Conservation (phyloP, 345 rosid species). For the Rhizophora apiculata region DNA sequence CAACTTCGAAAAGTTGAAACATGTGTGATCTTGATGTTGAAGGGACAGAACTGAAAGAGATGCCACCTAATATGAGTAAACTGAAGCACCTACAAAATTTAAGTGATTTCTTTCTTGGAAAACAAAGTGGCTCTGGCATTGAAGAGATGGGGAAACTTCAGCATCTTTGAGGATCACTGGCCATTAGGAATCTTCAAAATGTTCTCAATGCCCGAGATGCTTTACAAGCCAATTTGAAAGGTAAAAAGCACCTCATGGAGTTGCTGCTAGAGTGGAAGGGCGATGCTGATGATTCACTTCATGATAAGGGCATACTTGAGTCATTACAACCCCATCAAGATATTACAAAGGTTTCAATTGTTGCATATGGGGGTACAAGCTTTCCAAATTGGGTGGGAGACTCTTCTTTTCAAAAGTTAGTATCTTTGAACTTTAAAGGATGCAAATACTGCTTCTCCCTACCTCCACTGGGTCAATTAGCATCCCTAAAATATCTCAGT, state of each 20-base stretch:
- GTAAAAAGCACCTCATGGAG: not conserved
- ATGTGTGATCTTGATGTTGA: not conserved
- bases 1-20: not conserved
- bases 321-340: not conserved
- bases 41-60: not conserved
- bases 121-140: not conserved
- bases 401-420: not conserved
- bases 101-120: not conserved
- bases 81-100: not conserved
- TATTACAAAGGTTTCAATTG: not conserved
- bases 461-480: slow-evolving; percentile 1
- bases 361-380: not conserved
- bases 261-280: not conserved
- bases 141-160: not conserved
- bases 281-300: not conserved
- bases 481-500: not conserved
- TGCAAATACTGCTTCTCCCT: not conserved
- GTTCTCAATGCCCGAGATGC: not conserved
- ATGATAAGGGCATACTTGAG: not conserved
- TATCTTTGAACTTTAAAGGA: not conserved
- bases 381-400: slow-evolving; percentile 4
- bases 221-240: not conserved
- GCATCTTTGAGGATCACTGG: not conserved
- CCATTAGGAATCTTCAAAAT: slow-evolving; percentile 5
- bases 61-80: slow-evolving; percentile 1